These are phyloP conservation scores for Caloboletus inedulis DNA, from an alignment of 1,284 basidiomycete species.

Conservation along the genomic window DNA sequence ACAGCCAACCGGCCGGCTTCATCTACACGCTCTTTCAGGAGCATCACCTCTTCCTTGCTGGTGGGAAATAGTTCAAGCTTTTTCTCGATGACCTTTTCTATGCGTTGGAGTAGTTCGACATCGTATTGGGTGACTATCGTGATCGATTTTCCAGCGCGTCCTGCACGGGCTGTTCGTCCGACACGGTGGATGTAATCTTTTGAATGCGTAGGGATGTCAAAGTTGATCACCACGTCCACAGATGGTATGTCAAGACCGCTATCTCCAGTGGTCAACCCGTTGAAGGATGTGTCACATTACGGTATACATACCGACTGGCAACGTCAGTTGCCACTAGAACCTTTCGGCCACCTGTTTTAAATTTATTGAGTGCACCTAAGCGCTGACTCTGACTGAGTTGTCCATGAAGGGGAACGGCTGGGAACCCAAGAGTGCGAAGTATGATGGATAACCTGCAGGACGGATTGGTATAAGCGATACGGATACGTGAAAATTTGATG, in stretches of 20 bases:
- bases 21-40: constrained; percentile 86
- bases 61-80: constrained; percentile 91
- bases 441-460: constrained; percentile 77
- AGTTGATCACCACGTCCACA: constrained; percentile 98
- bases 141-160: constrained; percentile 92
- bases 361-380: constrained; percentile 92
- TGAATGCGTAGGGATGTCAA: constrained; percentile 96
- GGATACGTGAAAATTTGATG: neutral
- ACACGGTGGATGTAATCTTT: constrained; percentile 99
- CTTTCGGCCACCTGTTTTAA: constrained; percentile 91
- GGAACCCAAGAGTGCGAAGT: constrained; percentile 88
- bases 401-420: constrained; percentile 94
- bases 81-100: constrained; percentile 89
- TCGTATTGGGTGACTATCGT: constrained; percentile 99
- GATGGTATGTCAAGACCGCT: constrained; percentile 96
- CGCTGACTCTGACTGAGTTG: constrained; percentile 93
- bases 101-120: constrained; percentile 93
- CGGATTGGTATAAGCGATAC: neutral
- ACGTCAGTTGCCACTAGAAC: constrained; percentile 97
- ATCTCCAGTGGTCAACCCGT: constrained; percentile 8
- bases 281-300: neutral
- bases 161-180: constrained; percentile 95
- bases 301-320: constrained; percentile 72
- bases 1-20: constrained; percentile 86
- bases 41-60: constrained; percentile 87